Percentiles rank a stretch among this genome's conserved stretches.
Evolutionary conservation across 768 basidiomycete genomes (phyloP).

Genomic region (Cubamyces sp.): DNA sequence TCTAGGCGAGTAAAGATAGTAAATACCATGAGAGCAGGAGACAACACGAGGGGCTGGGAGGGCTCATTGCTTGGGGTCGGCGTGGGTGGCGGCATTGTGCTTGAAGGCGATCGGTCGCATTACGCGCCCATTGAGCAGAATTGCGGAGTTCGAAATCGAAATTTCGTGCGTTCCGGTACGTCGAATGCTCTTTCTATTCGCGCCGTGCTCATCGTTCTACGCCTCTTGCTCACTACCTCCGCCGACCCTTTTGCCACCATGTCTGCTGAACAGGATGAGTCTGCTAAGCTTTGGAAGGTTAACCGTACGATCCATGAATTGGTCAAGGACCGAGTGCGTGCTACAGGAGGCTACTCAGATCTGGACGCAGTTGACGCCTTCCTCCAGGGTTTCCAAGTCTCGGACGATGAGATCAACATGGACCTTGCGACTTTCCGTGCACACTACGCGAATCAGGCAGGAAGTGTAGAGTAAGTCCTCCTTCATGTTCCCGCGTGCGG

Average conservation of each 20-base stretch:
- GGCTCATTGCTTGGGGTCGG: conserved; percentile 22
- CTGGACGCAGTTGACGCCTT: conserved; percentile 33
- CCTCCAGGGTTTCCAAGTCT: conserved; percentile 85
- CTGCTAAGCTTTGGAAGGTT: conserved; percentile 93
- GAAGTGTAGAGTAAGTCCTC: conserved; percentile 80
- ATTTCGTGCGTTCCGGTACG: conserved; percentile 10
- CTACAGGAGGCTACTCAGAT: conserved; percentile 9
- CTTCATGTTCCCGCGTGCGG: neutral
- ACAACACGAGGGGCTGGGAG: conserved; percentile 29
- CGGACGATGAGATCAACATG: conserved; percentile 93
- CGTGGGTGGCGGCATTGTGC: conserved; percentile 23
- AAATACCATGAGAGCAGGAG: conserved; percentile 39
- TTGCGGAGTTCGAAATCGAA: conserved; percentile 61
- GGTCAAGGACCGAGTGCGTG: conserved; percentile 86
- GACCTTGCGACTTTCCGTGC: conserved; percentile 77
- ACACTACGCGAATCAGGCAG: conserved; percentile 71
- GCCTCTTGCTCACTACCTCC: conserved; percentile 46
- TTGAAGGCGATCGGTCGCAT: conserved; percentile 9
- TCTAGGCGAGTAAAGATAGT: neutral
- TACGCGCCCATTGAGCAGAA: conserved; percentile 10
- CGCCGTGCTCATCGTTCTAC: no score
- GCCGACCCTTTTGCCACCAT: conserved; percentile 44
- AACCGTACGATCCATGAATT: conserved; percentile 96
- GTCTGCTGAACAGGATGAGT: conserved; percentile 56
- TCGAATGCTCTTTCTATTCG: neutral